These are phyloP conservation scores for Trametes versicolor DNA, from an alignment of 1,284 basidiomycete species.

Conservation along the genomic window DNA sequence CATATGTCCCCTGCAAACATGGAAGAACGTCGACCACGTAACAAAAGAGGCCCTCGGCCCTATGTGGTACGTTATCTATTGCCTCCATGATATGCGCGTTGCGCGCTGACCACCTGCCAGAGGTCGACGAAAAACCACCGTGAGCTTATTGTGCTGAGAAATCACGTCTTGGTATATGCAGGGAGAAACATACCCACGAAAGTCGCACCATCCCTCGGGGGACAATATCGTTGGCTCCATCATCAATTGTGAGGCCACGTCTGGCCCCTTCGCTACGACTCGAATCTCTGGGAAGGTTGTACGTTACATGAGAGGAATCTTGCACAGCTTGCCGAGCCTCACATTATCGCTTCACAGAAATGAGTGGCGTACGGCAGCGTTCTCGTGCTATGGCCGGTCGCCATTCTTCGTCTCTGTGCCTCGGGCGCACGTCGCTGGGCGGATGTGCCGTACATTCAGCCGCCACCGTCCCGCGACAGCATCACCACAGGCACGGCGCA, in stretches of 20 bases:
- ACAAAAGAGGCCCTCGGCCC: neutral
- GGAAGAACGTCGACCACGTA: neutral
- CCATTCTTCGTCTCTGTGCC: neutral
- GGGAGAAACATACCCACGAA: neutral
- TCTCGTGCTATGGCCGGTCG: neutral
- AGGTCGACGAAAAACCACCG: slow-evolving; percentile 2
- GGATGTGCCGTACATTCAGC: neutral
- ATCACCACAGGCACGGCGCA: neutral
- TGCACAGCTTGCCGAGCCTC: slow-evolving; percentile 3
- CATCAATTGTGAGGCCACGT: neutral
- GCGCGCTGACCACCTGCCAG: neutral
- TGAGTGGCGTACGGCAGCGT: neutral
- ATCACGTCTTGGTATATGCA: neutral
- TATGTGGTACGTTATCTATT: slow-evolving; percentile 8
- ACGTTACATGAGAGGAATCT: neutral
- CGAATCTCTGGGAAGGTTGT: neutral
- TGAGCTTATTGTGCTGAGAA: neutral
- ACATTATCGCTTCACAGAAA: neutral
- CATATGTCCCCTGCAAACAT: neutral
- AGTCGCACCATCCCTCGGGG: neutral
- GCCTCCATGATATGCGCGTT: slow-evolving; percentile 3
- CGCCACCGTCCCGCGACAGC: neutral
- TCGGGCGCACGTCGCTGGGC: neutral
- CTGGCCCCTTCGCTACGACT: neutral
- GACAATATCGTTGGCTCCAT: neutral